Evolutionary conservation across 1,284 basidiomycete genomes (phyloP), one percentile per base, ranked within the genome.

Genomic region (Ganoderma boninense): DNA sequence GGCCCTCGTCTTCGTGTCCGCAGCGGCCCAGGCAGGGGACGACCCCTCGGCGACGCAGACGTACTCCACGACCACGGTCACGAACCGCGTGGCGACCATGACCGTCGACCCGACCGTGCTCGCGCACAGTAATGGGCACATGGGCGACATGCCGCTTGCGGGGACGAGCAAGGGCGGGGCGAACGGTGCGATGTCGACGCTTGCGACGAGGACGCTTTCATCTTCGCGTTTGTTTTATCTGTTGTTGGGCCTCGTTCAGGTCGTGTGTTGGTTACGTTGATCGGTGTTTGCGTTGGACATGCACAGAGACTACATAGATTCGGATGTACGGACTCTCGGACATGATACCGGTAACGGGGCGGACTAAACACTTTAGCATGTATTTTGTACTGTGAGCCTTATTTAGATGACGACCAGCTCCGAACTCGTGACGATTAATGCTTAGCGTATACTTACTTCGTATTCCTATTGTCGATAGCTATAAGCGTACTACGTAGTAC

Each of bases 1-100:
- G 63, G 88, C 87, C 4, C 76, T 90, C 69, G 88, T 89, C 57
- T 90, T 87, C 82, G 77, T 90, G 49, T 83, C 82, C 6, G 74
- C 79, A 65, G 76, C 77, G 42, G 81, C 85, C 0, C 73, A 86
- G 65, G 62, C 71, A 2, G 78, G 80, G 10, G 80, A 81, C 5
- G 77, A 78, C 2, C 78, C 82, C 2, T 61, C 74, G 1, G 70
- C 80, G 4, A 81, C 81, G 0, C 66, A 73, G 35, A 86, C 85
- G 6, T 87, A 81, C 75, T 77, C 81, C 5, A 87, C 86, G 14
- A 80, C 81, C 0, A 73, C 77, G 1, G 66, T 72, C 52, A 79
- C 79, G 44, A 74, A 75, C 65, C 66, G 65, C 23, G 62, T 62
- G n/a, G 78, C 79, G 66, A 79, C 80, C 1, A 74, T 77, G 7